These are phyloP conservation scores for Bipolaris cookei DNA, from an alignment of 2,329 filamentous ascomycete species.

Conservation along the genomic window DNA sequence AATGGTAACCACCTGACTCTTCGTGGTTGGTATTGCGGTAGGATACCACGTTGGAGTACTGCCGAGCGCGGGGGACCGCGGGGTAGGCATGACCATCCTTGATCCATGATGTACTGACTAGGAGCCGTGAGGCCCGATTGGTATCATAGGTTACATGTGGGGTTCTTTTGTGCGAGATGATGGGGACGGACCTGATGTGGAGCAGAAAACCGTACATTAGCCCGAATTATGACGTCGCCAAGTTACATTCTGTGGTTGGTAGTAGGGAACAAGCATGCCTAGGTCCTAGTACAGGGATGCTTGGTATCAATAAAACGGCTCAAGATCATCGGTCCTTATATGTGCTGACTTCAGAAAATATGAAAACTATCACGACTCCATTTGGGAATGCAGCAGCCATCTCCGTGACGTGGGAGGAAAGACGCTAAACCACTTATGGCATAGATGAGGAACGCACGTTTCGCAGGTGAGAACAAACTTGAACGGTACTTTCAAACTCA, in stretches of 20 bases:
- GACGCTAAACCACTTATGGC: neutral
- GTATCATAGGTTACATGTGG: conserved; percentile 2
- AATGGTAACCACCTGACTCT: conserved; percentile 2
- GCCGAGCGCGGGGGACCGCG: conserved; percentile 18
- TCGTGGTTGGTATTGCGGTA: conserved; percentile 6
- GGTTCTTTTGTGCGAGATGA: conserved; percentile 1
- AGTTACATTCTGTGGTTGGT: conserved; percentile 2
- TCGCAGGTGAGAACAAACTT: neutral
- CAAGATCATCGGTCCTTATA: neutral
- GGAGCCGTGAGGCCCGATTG: conserved; percentile 4
- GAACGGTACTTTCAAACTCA: neutral
- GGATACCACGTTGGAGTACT: conserved; percentile 2
- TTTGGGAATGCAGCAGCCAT: neutral
- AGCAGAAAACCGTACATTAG: neutral
- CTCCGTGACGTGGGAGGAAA: neutral
- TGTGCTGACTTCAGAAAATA: neutral
- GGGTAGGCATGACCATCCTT: conserved; percentile 18
- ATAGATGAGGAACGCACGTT: neutral
- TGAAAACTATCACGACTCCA: neutral
- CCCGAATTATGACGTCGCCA: conserved; percentile 5
- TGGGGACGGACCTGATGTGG: neutral
- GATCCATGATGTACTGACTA: conserved; percentile 9
- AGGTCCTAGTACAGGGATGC: neutral
- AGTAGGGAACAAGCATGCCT: neutral
- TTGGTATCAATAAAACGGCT: neutral